Evolutionary conservation across 2,329 filamentous ascomycete species (phyloP).

Genomic region (Exophiala alcalophila): DNA sequence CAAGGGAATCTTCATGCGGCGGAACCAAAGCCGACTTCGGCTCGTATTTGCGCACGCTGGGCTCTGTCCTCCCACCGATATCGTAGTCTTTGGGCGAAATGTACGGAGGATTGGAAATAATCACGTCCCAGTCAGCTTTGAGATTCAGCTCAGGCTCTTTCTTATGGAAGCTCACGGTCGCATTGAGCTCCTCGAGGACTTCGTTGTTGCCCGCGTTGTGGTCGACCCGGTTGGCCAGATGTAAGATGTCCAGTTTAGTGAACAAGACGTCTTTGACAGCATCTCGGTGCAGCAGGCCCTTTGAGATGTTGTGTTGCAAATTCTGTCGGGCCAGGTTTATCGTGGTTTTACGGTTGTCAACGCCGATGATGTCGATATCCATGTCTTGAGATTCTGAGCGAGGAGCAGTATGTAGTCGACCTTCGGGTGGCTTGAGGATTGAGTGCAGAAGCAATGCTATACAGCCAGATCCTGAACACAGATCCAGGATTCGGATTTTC

Average conservation of each 20-base stretch:
- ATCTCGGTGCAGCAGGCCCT: slow-evolving; percentile 30
- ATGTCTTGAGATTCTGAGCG: slow-evolving; percentile 16
- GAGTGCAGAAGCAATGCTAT: slow-evolving; percentile 75
- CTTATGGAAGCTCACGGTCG: background rate
- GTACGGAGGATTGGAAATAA: slow-evolving; percentile 90
- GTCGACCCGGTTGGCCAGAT: slow-evolving; percentile 2
- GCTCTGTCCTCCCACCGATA: slow-evolving; percentile 55
- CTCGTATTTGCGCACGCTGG: slow-evolving; percentile 78
- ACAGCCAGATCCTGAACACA: slow-evolving; percentile 89
- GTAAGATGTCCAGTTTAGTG: slow-evolving; percentile 45
- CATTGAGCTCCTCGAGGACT: slow-evolving; percentile 3
- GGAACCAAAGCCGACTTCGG: slow-evolving; percentile 73
- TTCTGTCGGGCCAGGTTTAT: slow-evolving; percentile 66
- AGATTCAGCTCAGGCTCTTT: background rate
- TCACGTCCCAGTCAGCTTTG: slow-evolving; percentile 53
- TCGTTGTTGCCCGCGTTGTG: background rate
- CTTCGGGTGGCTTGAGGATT: slow-evolving; percentile 45
- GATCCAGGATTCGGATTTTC: slow-evolving; percentile 66
- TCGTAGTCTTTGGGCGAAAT: slow-evolving; percentile 65
- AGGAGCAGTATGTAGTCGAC: background rate
- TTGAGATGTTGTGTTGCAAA: slow-evolving; percentile 49
- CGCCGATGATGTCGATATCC: slow-evolving; percentile 57
- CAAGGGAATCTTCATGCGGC: slow-evolving; percentile 25
- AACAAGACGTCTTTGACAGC: slow-evolving; percentile 45
- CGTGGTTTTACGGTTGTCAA: slow-evolving; percentile 70